Conservation (phyloP, 2,329 filamentous ascomycete species). For the Calonectria henricotiae region DNA sequence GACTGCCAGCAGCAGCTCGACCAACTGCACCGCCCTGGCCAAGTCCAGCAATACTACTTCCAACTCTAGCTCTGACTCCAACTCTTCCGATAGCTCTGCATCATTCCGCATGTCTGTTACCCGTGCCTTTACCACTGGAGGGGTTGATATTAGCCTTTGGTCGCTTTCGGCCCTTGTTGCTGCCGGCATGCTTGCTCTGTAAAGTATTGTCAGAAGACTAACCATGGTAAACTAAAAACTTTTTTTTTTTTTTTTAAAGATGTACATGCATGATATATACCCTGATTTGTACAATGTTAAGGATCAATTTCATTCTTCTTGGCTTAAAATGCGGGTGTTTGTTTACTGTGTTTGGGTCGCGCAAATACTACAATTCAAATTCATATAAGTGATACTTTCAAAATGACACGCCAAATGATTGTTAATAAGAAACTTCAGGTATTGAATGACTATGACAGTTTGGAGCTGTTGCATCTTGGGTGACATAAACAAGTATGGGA, state of each 20-base stretch:
- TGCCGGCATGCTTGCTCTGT: conserved; percentile 70
- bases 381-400: background rate
- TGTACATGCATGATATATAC: conserved; percentile 20
- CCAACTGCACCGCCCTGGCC: conserved; percentile 65
- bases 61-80: conserved; percentile 45
- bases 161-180: conserved; percentile 69
- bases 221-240: background rate
- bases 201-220: conserved; percentile 49
- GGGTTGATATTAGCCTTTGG: conserved; percentile 67
- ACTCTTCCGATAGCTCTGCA: conserved; percentile 56
- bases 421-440: background rate
- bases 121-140: conserved; percentile 64
- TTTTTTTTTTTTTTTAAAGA: conserved; percentile 18
- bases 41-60: conserved; percentile 59
- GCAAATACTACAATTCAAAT: conserved; percentile 1
- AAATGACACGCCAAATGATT: background rate
- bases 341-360: conserved; percentile 20
- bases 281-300: conserved; percentile 22
- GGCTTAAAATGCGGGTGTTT: conserved; percentile 22
- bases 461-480: too few species aligned
- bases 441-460: background rate
- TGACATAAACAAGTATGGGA: too few species aligned
- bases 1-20: conserved; percentile 68
- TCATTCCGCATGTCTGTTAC: conserved; percentile 58
- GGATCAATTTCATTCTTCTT: conserved; percentile 26